Evolutionary conservation across 495 filamentous ascomycete genomes (phyloP).

Genomic region (Amorphotheca resinae): DNA sequence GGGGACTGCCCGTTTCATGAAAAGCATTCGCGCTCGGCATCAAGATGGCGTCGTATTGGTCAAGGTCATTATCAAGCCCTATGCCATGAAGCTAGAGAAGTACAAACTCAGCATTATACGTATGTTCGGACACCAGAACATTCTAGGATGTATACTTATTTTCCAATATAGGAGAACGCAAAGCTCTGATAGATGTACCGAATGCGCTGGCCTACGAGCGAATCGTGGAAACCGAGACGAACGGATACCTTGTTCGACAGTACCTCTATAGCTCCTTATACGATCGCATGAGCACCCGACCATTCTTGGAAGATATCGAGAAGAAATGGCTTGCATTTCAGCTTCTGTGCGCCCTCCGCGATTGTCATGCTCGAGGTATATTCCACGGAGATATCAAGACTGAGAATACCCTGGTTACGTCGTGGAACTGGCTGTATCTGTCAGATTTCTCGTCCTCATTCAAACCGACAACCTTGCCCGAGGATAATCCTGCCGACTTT

Average conservation of each 20-base stretch:
- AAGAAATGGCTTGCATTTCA: constrained; percentile 99
- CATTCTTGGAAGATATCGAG: constrained; percentile 92
- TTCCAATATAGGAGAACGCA: constrained; percentile 54
- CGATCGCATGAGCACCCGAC: constrained; percentile 92
- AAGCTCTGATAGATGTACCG: constrained; percentile 65
- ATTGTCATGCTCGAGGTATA: constrained; percentile 81
- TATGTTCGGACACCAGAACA: constrained; percentile 30
- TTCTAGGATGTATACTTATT: background rate
- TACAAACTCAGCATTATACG: constrained; percentile 64
- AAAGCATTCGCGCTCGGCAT: constrained; percentile 82
- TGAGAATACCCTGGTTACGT: constrained; percentile 90
- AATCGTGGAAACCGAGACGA: constrained; percentile 76
- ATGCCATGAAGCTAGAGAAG: constrained; percentile 57
- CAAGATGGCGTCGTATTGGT: constrained; percentile 82
- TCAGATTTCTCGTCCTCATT: constrained; percentile 92
- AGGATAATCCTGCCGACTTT: constrained; percentile 95
- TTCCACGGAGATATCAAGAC: constrained; percentile 99
- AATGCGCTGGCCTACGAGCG: constrained; percentile 88
- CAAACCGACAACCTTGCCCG: constrained; percentile 88
- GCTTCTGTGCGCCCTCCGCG: constrained; percentile 80
- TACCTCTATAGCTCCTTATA: constrained; percentile 95
- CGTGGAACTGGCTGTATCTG: constrained; percentile 99
- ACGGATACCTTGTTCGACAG: constrained; percentile 91
- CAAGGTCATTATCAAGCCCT: constrained; percentile 91
- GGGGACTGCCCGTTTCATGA: constrained; percentile 92